A percentile compares a stretch with the other conserved stretches of the same genome.
phyloP scores from a whole-genome alignment of 2,329 filamentous ascomycete species.

The Claviceps cyperi region DNA sequence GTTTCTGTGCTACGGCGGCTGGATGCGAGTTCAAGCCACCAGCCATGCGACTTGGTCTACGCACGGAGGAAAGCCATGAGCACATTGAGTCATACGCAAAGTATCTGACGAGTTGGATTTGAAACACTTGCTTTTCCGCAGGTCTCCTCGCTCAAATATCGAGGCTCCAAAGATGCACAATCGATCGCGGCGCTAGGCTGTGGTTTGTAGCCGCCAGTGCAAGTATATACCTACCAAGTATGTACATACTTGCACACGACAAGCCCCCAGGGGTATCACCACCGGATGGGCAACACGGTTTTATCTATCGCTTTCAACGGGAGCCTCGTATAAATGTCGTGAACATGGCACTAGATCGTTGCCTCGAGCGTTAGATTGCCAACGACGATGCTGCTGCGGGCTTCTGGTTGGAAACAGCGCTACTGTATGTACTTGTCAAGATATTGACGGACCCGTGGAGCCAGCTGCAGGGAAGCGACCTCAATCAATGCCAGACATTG shows the following conservation, averaged over 20 bases:
- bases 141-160: background rate
- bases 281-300: background rate
- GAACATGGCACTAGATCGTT: background rate
- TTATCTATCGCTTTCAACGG: background rate
- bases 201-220: background rate
- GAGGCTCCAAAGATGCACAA: background rate
- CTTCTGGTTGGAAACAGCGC: too few species aligned
- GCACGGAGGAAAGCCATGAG: background rate
- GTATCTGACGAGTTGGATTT: too few species aligned
- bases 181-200: background rate
- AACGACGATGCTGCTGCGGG: too few species aligned
- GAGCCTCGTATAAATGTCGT: background rate
- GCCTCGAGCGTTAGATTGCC: background rate
- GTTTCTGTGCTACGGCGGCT: too few species aligned
- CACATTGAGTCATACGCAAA: background rate
- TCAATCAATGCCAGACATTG: too few species aligned
- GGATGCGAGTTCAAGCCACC: too few species aligned
- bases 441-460: too few species aligned
- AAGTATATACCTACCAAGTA: background rate
- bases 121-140: background rate
- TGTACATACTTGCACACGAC: background rate
- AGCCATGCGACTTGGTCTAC: background rate
- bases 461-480: too few species aligned
- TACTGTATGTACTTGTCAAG: too few species aligned
- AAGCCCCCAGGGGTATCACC: background rate